Evolutionary conservation across 345 rosid genomes (phyloP).

Genomic region (Cardamine chenopodiifolia): DNA sequence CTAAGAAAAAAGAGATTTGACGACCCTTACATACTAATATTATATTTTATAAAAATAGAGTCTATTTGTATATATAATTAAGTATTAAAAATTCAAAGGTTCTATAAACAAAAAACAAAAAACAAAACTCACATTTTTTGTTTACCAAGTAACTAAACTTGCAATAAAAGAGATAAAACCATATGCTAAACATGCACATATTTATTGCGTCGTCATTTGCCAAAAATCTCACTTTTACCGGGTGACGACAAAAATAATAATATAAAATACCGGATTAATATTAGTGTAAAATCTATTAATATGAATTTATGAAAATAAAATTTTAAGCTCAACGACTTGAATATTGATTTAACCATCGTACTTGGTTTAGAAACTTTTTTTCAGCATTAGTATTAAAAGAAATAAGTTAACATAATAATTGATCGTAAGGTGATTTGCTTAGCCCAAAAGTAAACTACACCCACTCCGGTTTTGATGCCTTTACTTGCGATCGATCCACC

Average conservation of each 20-base stretch:
- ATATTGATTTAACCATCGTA: not conserved
- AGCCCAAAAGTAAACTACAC: constrained; percentile 8
- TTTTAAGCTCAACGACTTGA: not conserved
- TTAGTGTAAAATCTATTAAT: not conserved
- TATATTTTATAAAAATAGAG: no score
- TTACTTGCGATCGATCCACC: not conserved
- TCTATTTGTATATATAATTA: no score
- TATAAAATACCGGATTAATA: not conserved
- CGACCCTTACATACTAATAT: no score
- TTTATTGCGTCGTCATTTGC: not conserved
- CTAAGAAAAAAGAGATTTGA: no score
- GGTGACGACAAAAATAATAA: not conserved
- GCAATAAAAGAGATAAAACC: not conserved
- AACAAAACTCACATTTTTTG: no score
- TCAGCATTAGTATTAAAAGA: not conserved
- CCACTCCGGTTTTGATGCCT: constrained; percentile 29
- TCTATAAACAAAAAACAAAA: no score
- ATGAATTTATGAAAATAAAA: not conserved
- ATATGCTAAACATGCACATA: not conserved
- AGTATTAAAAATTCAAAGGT: no score
- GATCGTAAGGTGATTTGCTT: constrained; percentile 10
- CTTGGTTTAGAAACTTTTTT: not conserved
- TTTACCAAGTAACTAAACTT: not conserved
- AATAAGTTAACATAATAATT: not conserved
- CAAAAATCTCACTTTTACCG: not conserved